Percentiles rank a stretch among this genome's conserved stretches.
phyloP scores from a whole-genome alignment of 805 yeast genomes.

The Tetrapisispora nanseiensis region DNA sequence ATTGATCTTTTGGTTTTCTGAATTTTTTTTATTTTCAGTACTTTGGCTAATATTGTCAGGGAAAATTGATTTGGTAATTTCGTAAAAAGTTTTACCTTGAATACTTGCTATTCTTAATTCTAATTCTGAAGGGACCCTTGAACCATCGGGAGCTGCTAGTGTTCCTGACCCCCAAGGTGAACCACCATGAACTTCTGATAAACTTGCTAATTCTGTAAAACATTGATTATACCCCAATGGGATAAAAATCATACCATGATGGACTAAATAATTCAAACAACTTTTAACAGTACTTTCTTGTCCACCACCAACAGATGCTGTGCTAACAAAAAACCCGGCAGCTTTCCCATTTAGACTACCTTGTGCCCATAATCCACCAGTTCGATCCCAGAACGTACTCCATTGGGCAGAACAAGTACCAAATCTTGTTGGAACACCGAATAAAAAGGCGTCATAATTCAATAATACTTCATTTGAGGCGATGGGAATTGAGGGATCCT shows the following conservation, averaged over 20 bases:
- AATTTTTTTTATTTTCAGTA: not conserved
- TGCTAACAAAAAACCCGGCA: constrained; percentile 64
- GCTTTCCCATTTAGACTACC: constrained; percentile 67
- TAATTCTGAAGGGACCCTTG: constrained; percentile 53
- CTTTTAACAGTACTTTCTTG: constrained; percentile 66
- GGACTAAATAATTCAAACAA: constrained; percentile 51
- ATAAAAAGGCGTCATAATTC: constrained; percentile 62
- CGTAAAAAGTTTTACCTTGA: constrained; percentile 63
- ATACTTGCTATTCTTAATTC: constrained; percentile 55
- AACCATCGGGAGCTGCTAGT: constrained; percentile 67
- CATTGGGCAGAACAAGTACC: constrained; percentile 74
- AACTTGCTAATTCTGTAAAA: constrained; percentile 45
- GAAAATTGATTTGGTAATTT: constrained; percentile 32
- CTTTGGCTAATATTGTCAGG: not conserved
- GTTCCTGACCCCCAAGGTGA: constrained; percentile 89
- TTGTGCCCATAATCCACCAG: constrained; percentile 72
- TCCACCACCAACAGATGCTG: constrained; percentile 71
- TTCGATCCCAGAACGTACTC: constrained; percentile 65
- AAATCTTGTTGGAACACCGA: constrained; percentile 76
- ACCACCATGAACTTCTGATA: constrained; percentile 70
- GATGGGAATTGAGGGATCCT: constrained; percentile 43
- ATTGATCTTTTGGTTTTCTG: not conserved
- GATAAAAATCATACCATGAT: constrained; percentile 70
- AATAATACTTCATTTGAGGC: constrained; percentile 48
- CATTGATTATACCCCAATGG: constrained; percentile 67